phyloP scores from a whole-genome alignment of 2,329 filamentous ascomycete species.

The Talaromyces pinophilus region DNA sequence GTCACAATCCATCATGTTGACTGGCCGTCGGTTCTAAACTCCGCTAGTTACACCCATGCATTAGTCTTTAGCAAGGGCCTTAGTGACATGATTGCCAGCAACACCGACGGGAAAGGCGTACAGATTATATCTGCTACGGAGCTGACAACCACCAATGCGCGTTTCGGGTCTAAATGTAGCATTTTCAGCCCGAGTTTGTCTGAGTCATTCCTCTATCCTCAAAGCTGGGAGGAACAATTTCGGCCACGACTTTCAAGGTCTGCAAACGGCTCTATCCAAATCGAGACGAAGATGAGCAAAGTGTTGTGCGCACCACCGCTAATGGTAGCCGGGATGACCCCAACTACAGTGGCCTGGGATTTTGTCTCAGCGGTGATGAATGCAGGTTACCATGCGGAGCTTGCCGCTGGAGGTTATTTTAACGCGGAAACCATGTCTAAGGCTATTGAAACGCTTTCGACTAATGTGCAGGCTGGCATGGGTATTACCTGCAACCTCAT shows the following conservation, averaged over 20 bases:
- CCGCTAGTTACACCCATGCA: background rate
- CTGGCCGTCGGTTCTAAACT: background rate
- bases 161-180: background rate
- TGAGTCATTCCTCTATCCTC: constrained; percentile 6
- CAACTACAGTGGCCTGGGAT: constrained; percentile 83
- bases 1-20: constrained; percentile 4
- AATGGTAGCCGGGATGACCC: constrained; percentile 93
- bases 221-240: constrained; percentile 11
- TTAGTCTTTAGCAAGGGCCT: constrained; percentile 1
- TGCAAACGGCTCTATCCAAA: constrained; percentile 80
- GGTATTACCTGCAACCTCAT: constrained; percentile 57
- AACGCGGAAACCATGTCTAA: constrained; percentile 51
- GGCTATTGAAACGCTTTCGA: constrained; percentile 49
- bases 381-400: constrained; percentile 86
- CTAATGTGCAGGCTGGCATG: constrained; percentile 67
- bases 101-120: background rate
- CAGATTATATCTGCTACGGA: constrained; percentile 12
- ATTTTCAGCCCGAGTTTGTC: background rate
- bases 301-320: constrained; percentile 83
- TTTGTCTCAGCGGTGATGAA: constrained; percentile 94
- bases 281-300: constrained; percentile 94
- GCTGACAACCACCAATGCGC: background rate
- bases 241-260: constrained; percentile 89
- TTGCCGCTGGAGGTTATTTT: constrained; percentile 87
- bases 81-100: constrained; percentile 4